A percentile compares a stretch with the other conserved stretches of the same genome.
Evolutionary conservation across 495 filamentous ascomycete species (phyloP).

Genomic region (Hyaloscypha finlandica): DNA sequence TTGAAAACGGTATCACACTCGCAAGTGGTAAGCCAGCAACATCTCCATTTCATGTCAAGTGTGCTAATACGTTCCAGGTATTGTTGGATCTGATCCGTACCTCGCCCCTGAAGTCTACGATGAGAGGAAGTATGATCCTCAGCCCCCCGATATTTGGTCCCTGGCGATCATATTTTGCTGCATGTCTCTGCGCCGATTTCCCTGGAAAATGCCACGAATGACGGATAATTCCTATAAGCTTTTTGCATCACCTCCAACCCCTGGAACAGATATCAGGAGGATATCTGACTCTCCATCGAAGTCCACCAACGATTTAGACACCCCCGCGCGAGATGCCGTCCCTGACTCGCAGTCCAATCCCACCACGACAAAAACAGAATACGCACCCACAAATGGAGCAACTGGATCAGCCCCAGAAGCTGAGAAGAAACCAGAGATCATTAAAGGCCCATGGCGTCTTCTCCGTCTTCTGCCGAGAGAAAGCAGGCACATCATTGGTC

Average conservation of each 20-base stretch:
- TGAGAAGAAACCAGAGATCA: slow-evolving; percentile 71
- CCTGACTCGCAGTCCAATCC: slow-evolving; percentile 28
- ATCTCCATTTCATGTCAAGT: slow-evolving; percentile 17
- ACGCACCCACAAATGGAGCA: slow-evolving; percentile 22
- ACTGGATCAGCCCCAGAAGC: slow-evolving; percentile 37
- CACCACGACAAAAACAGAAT: slow-evolving; percentile 32
- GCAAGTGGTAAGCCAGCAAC: slow-evolving; percentile 70
- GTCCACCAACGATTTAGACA: slow-evolving; percentile 26
- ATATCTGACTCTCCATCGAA: slow-evolving; percentile 35
- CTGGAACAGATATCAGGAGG: slow-evolving; percentile 44
- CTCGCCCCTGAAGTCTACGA: slow-evolving; percentile 97
- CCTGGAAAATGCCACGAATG: slow-evolving; percentile 93
- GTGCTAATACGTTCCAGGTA: slow-evolving; percentile 57
- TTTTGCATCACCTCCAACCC: slow-evolving; percentile 75
- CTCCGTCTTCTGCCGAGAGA: slow-evolving; percentile 90
- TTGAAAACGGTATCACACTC: slow-evolving; percentile 86
- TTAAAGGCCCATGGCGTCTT: slow-evolving; percentile 91
- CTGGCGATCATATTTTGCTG: slow-evolving; percentile 98
- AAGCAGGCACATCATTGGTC: slow-evolving; percentile 82
- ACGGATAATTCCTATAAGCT: slow-evolving; percentile 94
- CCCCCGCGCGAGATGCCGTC: slow-evolving; percentile 28
- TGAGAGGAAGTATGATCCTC: slow-evolving; percentile 90
- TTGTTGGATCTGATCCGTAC: slow-evolving; percentile 97
- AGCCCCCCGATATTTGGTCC: slow-evolving; percentile 95
- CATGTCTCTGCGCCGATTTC: slow-evolving; percentile 94